phyloP scores from a whole-genome alignment of 2,329 filamentous ascomycete species.

The Cercospora sesami region DNA sequence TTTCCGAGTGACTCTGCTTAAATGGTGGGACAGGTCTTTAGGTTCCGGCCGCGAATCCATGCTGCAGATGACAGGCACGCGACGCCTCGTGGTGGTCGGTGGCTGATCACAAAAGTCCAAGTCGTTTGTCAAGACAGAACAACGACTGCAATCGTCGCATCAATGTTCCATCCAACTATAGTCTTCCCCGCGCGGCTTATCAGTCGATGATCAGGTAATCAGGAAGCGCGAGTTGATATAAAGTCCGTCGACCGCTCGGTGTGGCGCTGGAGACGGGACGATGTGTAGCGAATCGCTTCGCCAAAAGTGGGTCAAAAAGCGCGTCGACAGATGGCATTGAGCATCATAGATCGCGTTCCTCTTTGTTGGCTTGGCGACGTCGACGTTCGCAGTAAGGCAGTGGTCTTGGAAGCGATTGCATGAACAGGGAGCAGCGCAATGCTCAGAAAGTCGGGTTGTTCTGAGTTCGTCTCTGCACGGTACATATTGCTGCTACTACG shows the following conservation, averaged over 20 bases:
- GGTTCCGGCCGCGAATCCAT: slow-evolving; percentile 51
- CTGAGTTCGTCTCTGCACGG: not conserved
- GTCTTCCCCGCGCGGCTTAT: slow-evolving; percentile 1
- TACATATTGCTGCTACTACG: not conserved
- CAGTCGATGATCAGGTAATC: slow-evolving; percentile 6
- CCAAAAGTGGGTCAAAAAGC: not conserved
- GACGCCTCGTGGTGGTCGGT: not conserved
- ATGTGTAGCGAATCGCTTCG: not conserved
- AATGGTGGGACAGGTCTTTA: slow-evolving; percentile 76
- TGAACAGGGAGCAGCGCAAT: not conserved
- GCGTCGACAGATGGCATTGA: slow-evolving; percentile 1
- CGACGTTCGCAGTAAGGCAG: not conserved
- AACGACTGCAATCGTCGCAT: not conserved
- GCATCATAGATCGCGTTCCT: slow-evolving; percentile 4
- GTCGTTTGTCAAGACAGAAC: not conserved
- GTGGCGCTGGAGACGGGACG: slow-evolving; percentile 1
- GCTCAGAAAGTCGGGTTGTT: not conserved
- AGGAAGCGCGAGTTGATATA: not conserved
- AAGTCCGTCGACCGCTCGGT: not conserved
- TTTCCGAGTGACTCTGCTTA: slow-evolving; percentile 67
- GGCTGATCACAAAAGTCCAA: not conserved
- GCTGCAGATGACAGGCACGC: not conserved
- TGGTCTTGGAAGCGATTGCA: not conserved
- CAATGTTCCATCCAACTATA: no score
- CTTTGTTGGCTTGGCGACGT: slow-evolving; percentile 2